These are phyloP conservation scores for Raddia guianensis DNA, from an alignment of 176 grass and related monocot genomes.

Conservation along the genomic window DNA sequence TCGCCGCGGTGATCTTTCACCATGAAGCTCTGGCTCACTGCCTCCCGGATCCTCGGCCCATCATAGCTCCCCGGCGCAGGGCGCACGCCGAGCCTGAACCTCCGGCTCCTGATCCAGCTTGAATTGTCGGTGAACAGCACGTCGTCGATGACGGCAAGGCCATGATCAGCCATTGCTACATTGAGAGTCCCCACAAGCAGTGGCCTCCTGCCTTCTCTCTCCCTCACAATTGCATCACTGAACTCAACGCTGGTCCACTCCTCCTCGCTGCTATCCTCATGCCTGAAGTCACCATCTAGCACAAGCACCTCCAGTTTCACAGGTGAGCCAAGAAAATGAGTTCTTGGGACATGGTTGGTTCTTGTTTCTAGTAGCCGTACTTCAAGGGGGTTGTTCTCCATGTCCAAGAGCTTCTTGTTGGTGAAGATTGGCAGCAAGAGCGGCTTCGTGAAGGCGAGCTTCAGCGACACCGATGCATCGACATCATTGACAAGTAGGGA, in stretches of 20 bases:
- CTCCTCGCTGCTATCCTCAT: not conserved
- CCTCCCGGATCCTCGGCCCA: slow-evolving; percentile 34
- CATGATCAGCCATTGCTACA: slow-evolving; percentile 2
- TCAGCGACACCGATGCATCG: not conserved
- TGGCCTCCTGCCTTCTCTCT: slow-evolving; percentile 38
- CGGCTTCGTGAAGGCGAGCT: slow-evolving; percentile 15
- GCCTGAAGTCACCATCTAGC: slow-evolving; percentile 47
- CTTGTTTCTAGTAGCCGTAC: not conserved
- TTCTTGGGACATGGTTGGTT: not conserved
- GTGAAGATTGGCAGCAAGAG: slow-evolving; percentile 12
- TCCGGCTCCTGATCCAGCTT: slow-evolving; percentile 37
- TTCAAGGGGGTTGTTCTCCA: not conserved
- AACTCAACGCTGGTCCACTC: slow-evolving; percentile 48
- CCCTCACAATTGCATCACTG: slow-evolving; percentile 30
- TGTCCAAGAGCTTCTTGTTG: slow-evolving; percentile 17
- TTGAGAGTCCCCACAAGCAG: slow-evolving; percentile 34
- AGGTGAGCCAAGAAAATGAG: not conserved
- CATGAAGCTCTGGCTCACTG: slow-evolving; percentile 39
- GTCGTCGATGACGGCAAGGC: slow-evolving; percentile 14
- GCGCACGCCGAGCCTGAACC: slow-evolving; percentile 46
- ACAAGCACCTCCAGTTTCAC: slow-evolving; percentile 44
- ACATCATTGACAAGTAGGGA: not conserved
- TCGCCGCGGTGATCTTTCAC: slow-evolving; percentile 56
- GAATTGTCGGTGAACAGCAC: slow-evolving; percentile 50
- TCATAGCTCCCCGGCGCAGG: not conserved